Evolutionary conservation across 768 basidiomycete species (phyloP).

Genomic region (Xerocomellus amylosporus): DNA sequence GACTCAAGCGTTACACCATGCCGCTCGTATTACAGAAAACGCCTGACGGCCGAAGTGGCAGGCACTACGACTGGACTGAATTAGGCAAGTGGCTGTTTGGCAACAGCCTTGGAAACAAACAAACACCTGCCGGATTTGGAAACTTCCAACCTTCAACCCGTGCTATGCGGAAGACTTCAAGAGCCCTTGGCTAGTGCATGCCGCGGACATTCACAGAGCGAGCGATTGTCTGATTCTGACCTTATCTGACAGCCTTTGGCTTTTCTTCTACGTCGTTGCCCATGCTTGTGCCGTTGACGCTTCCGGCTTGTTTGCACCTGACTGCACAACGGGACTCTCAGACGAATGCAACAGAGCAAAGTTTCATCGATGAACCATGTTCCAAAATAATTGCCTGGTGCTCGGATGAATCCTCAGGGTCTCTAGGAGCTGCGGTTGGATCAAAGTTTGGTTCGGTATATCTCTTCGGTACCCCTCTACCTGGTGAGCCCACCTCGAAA

Average conservation of each 20-base stretch:
- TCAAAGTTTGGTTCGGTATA: slow-evolving; percentile 25
- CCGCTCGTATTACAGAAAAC: not conserved
- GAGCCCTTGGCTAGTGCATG: slow-evolving; percentile 4
- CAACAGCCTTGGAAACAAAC: slow-evolving; percentile 31
- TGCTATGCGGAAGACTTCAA: slow-evolving; percentile 4
- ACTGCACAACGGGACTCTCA: slow-evolving; percentile 6
- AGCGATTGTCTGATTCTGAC: not conserved
- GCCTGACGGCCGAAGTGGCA: not conserved
- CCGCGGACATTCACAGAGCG: not conserved
- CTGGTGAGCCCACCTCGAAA: slow-evolving; percentile 19
- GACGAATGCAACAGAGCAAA: slow-evolving; percentile 20
- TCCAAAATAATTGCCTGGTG: slow-evolving; percentile 21
- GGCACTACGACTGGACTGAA: not conserved
- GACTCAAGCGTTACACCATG: not conserved
- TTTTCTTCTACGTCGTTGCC: not conserved
- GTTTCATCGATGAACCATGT: slow-evolving; percentile 22
- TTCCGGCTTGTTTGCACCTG: slow-evolving; percentile 17
- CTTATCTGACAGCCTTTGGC: not conserved
- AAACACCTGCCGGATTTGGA: slow-evolving; percentile 21
- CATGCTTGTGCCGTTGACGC: slow-evolving; percentile 29
- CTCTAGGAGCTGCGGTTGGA: slow-evolving; percentile 22
- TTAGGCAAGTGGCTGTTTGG: slow-evolving; percentile 21
- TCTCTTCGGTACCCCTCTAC: slow-evolving; percentile 25
- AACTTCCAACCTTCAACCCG: not conserved
- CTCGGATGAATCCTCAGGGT: not conserved